Evolutionary conservation across 148 eudicot genomes (phyloP), one percentile per base, ranked within the genome.

Genomic region (Cornus controversa): DNA sequence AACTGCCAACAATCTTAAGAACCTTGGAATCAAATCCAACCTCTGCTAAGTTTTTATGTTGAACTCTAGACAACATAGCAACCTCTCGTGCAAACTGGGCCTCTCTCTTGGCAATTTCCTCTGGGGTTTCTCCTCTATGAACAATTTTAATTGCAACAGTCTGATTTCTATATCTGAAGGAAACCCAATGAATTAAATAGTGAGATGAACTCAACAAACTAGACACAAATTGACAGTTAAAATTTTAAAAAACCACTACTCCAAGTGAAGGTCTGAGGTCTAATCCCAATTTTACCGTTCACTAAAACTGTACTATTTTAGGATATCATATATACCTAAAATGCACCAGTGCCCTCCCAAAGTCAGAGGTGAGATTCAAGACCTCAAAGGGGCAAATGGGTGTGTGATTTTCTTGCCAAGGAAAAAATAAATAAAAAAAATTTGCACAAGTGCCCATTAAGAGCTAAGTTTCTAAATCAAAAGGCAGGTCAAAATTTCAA

Each of bases 11-110:
- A 34, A 70, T 13, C 53, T 8, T 10, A 57, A 54, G 24, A 23
- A 34, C 31, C 69, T 34, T n/a, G 63, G 57, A 64, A 65, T 18
- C 40, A 66, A 66, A 66, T 24, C 58, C 74, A 70, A 94, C 98
- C 97, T 91, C 89, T 76, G 93, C 98, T 68, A 94, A 84, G 83
- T 94, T 93, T 65, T 89, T 93, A 82, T 94, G 98, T 73, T 92
- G 94, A 67, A 94, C 98, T 90, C 84, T 90, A 10, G 98, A 93
- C 72, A 94, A 72, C 98, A 94, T 94, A 47, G 90, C 97, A 71
- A 94, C 97, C 82, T 93, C 97, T 78, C 98, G 87, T 5, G 84
- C 94, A 82, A 93, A 94, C 72, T 93, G 82, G 29, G 83, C 87
- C 75, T 93, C 96, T 78, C 86, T 86, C 86, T 93, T 94, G 11